Evolutionary conservation across 1,139 yeast species (phyloP).

Genomic region (Lodderomyces margitis): DNA sequence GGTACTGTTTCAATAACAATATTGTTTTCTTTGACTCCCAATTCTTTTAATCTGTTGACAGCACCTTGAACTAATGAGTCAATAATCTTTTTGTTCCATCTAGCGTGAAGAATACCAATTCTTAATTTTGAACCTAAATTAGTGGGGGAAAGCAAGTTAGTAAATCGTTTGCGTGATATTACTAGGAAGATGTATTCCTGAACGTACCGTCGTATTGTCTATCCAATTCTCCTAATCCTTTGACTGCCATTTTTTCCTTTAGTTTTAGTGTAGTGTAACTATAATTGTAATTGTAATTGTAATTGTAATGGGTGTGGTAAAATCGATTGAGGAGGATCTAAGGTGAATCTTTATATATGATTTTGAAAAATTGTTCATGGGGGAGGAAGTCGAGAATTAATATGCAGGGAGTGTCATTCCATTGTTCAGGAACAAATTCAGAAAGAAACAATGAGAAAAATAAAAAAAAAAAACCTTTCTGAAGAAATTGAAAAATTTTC

Average conservation of each 20-base stretch:
- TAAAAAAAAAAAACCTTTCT: too few species aligned
- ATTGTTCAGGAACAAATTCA: background rate
- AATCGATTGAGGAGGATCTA: background rate
- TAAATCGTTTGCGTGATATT: background rate
- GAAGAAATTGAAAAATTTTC: background rate
- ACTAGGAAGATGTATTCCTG: background rate
- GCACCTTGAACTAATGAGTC: slow-evolving; percentile 83
- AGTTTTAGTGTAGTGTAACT: background rate
- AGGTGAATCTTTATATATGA: too few species aligned
- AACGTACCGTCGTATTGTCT: slow-evolving; percentile 61
- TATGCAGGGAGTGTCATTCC: background rate
- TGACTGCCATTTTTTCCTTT: slow-evolving; percentile 57
- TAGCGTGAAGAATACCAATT: slow-evolving; percentile 88
- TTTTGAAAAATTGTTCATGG: background rate
- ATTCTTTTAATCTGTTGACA: slow-evolving; percentile 49
- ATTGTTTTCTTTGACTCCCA: slow-evolving; percentile 75
- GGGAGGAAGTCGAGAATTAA: background rate
- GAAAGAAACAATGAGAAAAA: too few species aligned
- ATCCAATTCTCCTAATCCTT: slow-evolving; percentile 77
- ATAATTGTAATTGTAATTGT: too few species aligned
- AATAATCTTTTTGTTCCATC: slow-evolving; percentile 85
- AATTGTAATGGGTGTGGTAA: background rate
- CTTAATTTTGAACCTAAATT: slow-evolving; percentile 54
- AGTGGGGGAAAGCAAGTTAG: background rate
- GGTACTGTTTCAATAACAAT: slow-evolving; percentile 85